Conservation (phyloP, 2,329 filamentous ascomycete genomes). For the Fusarium sp. region DNA sequence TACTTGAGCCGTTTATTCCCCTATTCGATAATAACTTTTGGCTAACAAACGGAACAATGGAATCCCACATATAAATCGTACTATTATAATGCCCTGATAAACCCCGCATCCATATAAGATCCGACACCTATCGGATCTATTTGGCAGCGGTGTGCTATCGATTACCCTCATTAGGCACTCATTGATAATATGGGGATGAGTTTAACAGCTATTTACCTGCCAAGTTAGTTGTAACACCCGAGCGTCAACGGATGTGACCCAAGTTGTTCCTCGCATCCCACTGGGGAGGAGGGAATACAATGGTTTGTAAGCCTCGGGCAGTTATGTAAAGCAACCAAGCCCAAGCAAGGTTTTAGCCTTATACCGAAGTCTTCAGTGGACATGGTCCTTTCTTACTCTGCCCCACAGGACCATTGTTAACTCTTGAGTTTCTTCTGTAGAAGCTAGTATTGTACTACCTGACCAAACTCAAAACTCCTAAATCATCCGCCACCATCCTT, state of each 20-base stretch:
- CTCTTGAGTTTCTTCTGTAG: not conserved
- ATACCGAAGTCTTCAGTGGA: not conserved
- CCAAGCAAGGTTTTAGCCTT: not conserved
- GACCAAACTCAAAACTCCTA: not conserved
- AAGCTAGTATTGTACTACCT: not conserved
- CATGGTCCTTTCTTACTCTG: not conserved
- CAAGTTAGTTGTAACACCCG: not conserved
- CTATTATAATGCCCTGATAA: not conserved
- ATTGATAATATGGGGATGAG: not conserved
- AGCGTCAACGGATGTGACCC: not conserved
- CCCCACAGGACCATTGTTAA: not conserved
- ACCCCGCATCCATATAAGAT: not conserved
- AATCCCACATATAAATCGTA: too few species aligned
- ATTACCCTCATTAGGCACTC: not conserved
- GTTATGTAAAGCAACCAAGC: not conserved
- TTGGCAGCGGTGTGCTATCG: not conserved
- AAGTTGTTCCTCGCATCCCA: not conserved
- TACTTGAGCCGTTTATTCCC: not conserved
- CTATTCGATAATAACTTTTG: not conserved
- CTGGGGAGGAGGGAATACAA: not conserved
- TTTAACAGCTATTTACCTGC: not conserved
- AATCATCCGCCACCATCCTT: not conserved
- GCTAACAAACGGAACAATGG: not conserved
- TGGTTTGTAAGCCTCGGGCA: not conserved
- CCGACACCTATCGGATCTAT: not conserved